Conservation (phyloP, 768 basidiomycete genomes). For the Mycena albidolilacea region DNA sequence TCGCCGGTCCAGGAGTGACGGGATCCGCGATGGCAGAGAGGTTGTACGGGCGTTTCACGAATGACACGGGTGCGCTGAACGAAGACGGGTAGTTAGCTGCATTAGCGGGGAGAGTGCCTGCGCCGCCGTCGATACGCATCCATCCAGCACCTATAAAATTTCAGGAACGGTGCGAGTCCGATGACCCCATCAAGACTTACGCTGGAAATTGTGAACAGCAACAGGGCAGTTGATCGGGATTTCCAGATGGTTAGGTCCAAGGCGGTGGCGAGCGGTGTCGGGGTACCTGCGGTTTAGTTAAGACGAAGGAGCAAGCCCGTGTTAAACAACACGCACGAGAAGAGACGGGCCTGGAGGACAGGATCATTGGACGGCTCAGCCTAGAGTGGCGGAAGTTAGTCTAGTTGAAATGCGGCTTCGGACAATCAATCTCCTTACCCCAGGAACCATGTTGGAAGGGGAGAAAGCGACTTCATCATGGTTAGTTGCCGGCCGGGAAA, state of each 20-base stretch:
- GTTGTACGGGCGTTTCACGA: slow-evolving; percentile 29
- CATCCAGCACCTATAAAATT: slow-evolving; percentile 33
- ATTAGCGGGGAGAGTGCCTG: slow-evolving; percentile 24
- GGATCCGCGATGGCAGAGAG: slow-evolving; percentile 37
- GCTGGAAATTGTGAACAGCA: slow-evolving; percentile 35
- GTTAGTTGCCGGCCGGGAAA: neutral
- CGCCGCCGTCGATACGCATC: slow-evolving; percentile 38
- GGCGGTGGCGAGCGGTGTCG: slow-evolving; percentile 35
- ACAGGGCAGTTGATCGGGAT: slow-evolving; percentile 39
- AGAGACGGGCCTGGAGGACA: slow-evolving; percentile 37
- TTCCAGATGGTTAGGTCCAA: slow-evolving; percentile 36
- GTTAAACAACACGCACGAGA: slow-evolving; percentile 13
- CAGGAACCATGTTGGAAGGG: slow-evolving; percentile 36
- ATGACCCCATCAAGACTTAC: slow-evolving; percentile 1
- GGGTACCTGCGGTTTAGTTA: slow-evolving; percentile 14
- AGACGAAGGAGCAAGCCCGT: neutral
- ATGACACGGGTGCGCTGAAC: slow-evolving; percentile 28
- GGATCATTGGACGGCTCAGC: slow-evolving; percentile 40
- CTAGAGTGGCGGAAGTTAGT: slow-evolving; percentile 13
- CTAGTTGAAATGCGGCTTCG: no score
- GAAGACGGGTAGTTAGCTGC: slow-evolving; percentile 39
- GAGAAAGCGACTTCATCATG: slow-evolving; percentile 27
- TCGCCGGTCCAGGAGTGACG: slow-evolving; percentile 1
- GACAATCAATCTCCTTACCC: slow-evolving; percentile 5
- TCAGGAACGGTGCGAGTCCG: neutral